Conservation (phyloP, 768 basidiomycete genomes). For the Mycena sanguinolenta region DNA sequence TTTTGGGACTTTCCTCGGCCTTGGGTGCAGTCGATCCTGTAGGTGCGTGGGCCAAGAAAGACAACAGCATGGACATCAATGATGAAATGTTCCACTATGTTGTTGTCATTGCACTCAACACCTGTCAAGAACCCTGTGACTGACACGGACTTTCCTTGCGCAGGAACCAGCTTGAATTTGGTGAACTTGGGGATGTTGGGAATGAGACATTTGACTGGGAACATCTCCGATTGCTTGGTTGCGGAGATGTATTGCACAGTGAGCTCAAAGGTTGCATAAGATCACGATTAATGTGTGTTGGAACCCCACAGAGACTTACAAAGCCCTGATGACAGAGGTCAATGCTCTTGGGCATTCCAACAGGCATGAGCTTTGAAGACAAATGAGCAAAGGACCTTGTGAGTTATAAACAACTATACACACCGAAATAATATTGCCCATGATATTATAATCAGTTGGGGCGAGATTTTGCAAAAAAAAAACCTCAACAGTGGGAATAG, state of each 20-base stretch:
- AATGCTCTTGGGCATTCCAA: neutral
- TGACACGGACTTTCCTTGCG: neutral
- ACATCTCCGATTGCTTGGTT: neutral
- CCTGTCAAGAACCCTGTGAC: neutral
- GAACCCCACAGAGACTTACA: neutral
- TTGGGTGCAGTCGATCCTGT: neutral
- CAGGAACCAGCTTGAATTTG: conserved; percentile 1
- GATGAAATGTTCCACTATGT: neutral
- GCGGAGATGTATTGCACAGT: conserved; percentile 4
- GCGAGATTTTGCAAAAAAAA: neutral
- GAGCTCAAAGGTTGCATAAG: neutral
- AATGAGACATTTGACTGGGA: neutral
- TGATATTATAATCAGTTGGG: neutral
- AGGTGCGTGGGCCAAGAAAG: neutral
- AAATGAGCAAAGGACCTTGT: neutral
- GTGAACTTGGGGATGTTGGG: neutral
- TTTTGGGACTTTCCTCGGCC: neutral
- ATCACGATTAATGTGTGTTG: neutral
- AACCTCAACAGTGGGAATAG: conserved; percentile 2
- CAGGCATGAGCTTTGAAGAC: neutral
- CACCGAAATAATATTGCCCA: conserved; percentile 1
- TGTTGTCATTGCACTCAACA: conserved; percentile 1
- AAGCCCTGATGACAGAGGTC: neutral
- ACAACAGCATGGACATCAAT: neutral
- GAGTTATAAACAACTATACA: neutral